Evolutionary conservation across 2,329 filamentous ascomycete species (phyloP), one percentile per base, ranked within the genome.

Genomic region (Colletotrichum tofieldiae): DNA sequence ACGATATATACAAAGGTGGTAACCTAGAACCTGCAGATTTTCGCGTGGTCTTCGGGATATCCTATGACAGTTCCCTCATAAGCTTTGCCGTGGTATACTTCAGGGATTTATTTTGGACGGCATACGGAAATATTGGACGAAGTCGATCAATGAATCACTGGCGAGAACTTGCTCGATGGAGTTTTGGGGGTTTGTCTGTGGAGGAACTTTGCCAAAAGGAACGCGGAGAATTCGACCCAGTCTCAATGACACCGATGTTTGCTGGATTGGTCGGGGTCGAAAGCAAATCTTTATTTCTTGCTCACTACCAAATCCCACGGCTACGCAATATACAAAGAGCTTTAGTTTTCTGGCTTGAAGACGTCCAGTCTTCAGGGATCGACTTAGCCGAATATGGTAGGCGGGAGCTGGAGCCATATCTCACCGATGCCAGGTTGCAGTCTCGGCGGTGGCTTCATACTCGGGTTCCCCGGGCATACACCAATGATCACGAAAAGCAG

Each of bases 371-470:
- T 3, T 45, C 56, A 3, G 37, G 47, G 2, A 11, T 41, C 3
- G 49, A 70, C 14, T 12, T 72, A 0, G 8, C 23, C 20, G 49
- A 49, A 6, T 70, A 72, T n/a, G 66, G 70, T 5, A 20, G 26
- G 3, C 54, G 2, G 6, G 55, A 72, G 29, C 18, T 69, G 11
- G 52, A 45, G 7, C 3, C 23, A 0, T 4, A 39, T 3, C 4
- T 35, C 6, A 12, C 14, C 23, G 1, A 45, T 0, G 4, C 14
- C 11, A 2, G 9, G 9, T 18, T 6, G 2, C 16, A 14, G 12
- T 2, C 6, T 1, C 14, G 1, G 4, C 12, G 32, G 20, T 47
- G 45, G 20, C n/a, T 62, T 2, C 3, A 7, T 9, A 23, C 18
- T 0, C 4, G 6, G 7, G 7, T 11, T 9, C 1, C 29, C 29